Evolutionary conservation across 371 early-diverging fungal genomes (phyloP), one percentile per base, ranked within the genome.

Genomic region (Chytridium lagenaria): DNA sequence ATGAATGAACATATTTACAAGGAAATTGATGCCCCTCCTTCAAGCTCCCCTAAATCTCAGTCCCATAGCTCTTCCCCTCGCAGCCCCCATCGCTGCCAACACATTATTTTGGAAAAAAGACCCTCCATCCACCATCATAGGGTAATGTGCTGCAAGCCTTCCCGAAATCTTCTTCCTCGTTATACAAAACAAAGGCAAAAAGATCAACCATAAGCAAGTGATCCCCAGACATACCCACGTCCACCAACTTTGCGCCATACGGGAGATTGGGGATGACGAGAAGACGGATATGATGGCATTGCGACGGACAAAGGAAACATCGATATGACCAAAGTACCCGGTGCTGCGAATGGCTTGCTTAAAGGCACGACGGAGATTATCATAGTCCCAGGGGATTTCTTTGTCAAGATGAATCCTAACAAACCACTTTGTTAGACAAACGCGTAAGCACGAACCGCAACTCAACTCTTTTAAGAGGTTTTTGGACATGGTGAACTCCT

Each of bases 131-230:
- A 44, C 44, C 12, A 10, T 26, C 57, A 55, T 55, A 30, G 7
- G 57, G 23, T 10, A 63, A 34, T 63, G 37, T 10, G 63, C 63
- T 12, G 19, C 34, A 16, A 63, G 36, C 23, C 63, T 26, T 12
- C 33, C 36, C 33, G 30, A 16, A 3, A 63, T 34, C 30, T 63
- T 63, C 55, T 36, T 68, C 19, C 69, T 15, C 50, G 59, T 26
- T 2, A 50, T 16, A 19, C 30, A 38, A 36, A 16, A 68, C 15
- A 52, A 15, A n/a, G 69, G 69, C 1, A 50, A 23, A 26, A 68
- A 51, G 59, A 68, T 68, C 28, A 68, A 51, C 50, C 69, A 68
- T 26, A 68, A 30, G 38, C 69, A 68, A 12, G 69, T 55, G 23
- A 68, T 55, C 26, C n/a, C 28, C 19, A 37, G 40, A 22, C 50